phyloP scores from a whole-genome alignment of 2,329 filamentous ascomycete species.

The Monosporascus cannonballus region DNA sequence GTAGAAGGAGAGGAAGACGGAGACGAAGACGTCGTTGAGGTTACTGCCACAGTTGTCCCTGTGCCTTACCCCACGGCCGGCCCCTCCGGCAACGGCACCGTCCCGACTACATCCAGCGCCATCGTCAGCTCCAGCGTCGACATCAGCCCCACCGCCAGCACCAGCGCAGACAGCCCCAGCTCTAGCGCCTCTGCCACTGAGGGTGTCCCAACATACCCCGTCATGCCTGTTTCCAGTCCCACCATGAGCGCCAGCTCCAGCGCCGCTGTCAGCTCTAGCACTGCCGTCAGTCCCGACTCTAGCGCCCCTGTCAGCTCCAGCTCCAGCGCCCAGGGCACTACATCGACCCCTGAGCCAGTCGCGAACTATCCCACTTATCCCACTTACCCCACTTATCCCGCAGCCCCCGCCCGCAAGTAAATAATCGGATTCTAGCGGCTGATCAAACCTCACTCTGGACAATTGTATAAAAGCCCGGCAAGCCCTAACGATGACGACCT shows the following conservation, averaged over 20 bases:
- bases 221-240: too few relatives aligned
- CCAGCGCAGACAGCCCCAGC: too few relatives aligned
- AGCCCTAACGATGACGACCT: neutral
- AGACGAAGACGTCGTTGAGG: conserved; percentile 20
- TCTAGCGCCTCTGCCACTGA: too few relatives aligned
- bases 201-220: too few relatives aligned
- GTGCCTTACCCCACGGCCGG: conserved; percentile 34
- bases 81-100: conserved; percentile 26
- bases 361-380: too few relatives aligned
- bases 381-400: too few relatives aligned
- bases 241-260: too few relatives aligned
- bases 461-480: neutral
- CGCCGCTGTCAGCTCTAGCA: too few relatives aligned
- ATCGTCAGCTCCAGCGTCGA: conserved; percentile 28
- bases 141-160: neutral
- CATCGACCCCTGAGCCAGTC: too few relatives aligned
- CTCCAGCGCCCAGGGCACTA: too few relatives aligned
- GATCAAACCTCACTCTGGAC: neutral
- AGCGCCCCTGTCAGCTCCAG: too few relatives aligned
- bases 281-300: too few relatives aligned
- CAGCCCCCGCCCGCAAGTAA: neutral
- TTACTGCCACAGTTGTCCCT: conserved; percentile 21
- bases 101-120: conserved; percentile 23
- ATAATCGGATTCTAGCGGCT: neutral
- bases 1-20: conserved; percentile 13